phyloP scores from a whole-genome alignment of 192 early-diverging fungal species.

The Coemansia sp. region DNA sequence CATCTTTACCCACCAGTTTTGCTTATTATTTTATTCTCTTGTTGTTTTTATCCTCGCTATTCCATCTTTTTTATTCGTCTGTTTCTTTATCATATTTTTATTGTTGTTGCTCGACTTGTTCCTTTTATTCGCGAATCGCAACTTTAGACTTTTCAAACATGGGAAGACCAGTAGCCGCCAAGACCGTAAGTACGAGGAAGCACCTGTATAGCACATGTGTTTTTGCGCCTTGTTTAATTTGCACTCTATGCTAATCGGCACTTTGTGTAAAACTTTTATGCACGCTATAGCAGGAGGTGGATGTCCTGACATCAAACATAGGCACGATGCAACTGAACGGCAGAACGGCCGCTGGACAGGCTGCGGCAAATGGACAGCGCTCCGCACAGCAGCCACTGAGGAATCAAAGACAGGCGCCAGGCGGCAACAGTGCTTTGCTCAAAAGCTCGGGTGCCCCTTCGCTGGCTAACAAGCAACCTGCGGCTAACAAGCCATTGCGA shows the following conservation, averaged over 20 bases:
- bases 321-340: constrained; percentile 26
- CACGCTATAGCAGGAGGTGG: constrained; percentile 27
- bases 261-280: too few relatives aligned
- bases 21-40: background rate
- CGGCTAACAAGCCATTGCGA: too few relatives aligned
- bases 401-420: constrained; percentile 10
- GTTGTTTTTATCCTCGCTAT: background rate
- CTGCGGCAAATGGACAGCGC: background rate
- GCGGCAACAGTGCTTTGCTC: too few relatives aligned
- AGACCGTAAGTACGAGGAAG: constrained; percentile 16
- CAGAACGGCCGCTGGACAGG: constrained; percentile 1
- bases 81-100: background rate
- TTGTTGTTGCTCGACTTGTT: too few relatives aligned
- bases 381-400: constrained; percentile 4
- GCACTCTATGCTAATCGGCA: too few relatives aligned
- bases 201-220: too few relatives aligned
- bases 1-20: background rate
- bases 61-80: background rate
- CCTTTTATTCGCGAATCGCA: too few relatives aligned
- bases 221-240: too few relatives aligned
- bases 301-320: constrained; percentile 20
- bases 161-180: constrained; percentile 8
- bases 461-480: too few relatives aligned
- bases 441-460: too few relatives aligned
- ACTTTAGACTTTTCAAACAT: background rate